phyloP scores from a whole-genome alignment of 2,329 filamentous ascomycete genomes.

The Fonsecaea pedrosoi region DNA sequence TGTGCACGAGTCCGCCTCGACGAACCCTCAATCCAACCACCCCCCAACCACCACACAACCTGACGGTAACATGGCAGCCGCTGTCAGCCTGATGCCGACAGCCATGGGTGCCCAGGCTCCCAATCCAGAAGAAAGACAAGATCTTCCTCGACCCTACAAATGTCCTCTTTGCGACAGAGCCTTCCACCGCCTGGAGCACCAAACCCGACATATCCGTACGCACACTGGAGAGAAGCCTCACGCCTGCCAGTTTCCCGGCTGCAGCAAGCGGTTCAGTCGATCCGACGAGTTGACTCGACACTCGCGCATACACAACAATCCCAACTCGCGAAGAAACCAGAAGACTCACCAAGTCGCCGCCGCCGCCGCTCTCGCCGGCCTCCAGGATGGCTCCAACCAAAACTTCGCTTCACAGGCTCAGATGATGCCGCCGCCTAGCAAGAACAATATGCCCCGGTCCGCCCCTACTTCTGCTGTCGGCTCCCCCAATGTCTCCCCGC shows the following conservation, averaged over 20 bases:
- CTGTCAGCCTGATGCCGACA: slow-evolving; percentile 54
- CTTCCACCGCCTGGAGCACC: slow-evolving; percentile 96
- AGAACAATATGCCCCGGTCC: slow-evolving; percentile 82
- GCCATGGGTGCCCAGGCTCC: slow-evolving; percentile 58
- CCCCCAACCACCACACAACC: slow-evolving; percentile 37
- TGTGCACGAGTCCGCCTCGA: slow-evolving; percentile 30
- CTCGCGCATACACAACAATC: slow-evolving; percentile 98
- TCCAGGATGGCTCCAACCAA: slow-evolving; percentile 58
- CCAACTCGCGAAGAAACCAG: slow-evolving; percentile 92
- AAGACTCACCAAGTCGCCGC: slow-evolving; percentile 73
- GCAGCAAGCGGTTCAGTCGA: slow-evolving; percentile 95
- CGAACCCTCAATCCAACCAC: slow-evolving; percentile 8
- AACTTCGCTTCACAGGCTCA: slow-evolving; percentile 56
- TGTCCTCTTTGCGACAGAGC: slow-evolving; percentile 98
- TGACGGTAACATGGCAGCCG: slow-evolving; percentile 51
- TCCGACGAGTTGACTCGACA: slow-evolving; percentile 96
- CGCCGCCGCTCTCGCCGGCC: slow-evolving; percentile 59
- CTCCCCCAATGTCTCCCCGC: slow-evolving; percentile 95
- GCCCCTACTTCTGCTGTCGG: slow-evolving; percentile 84
- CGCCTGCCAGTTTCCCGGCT: slow-evolving; percentile 91
- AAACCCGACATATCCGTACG: slow-evolving; percentile 89
- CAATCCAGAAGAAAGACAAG: slow-evolving; percentile 70
- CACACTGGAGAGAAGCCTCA: slow-evolving; percentile 99
- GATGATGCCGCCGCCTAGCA: slow-evolving; percentile 77
- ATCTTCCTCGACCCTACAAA: slow-evolving; percentile 96